These are phyloP conservation scores for Brassica cretica DNA, from an alignment of 345 rosid species.

Conservation along the genomic window DNA sequence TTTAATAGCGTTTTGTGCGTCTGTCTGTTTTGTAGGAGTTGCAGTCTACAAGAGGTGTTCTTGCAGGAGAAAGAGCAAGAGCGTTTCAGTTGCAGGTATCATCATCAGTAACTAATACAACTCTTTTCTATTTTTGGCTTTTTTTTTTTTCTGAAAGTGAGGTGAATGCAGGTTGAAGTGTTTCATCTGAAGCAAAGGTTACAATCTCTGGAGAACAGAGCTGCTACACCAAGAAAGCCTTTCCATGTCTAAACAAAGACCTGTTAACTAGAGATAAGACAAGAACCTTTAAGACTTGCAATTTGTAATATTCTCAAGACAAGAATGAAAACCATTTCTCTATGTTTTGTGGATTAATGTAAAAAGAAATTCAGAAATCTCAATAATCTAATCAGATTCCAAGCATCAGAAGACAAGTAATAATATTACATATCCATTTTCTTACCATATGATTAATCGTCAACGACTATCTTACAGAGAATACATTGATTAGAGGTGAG, in stretches of 20 bases:
- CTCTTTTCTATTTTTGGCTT: not conserved
- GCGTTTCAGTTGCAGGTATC: slow-evolving; percentile 91
- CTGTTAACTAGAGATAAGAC: not conserved
- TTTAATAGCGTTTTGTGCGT: not conserved
- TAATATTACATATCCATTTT: slow-evolving; percentile 16
- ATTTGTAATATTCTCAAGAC: slow-evolving; percentile 11
- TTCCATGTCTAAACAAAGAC: slow-evolving; percentile 53
- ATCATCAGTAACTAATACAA: not conserved
- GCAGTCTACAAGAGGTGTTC: slow-evolving; percentile 95
- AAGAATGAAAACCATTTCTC: not conserved
- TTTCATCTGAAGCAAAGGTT: slow-evolving; percentile 94
- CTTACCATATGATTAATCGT: slow-evolving; percentile 7
- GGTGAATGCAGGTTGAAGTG: slow-evolving; percentile 76
- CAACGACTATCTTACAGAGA: not conserved
- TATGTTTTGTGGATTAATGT: slow-evolving; percentile 19
- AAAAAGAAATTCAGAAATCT: not conserved
- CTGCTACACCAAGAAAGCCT: slow-evolving; percentile 74
- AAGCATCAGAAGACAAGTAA: not conserved
- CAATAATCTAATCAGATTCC: slow-evolving; percentile 8
- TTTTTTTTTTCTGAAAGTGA: slow-evolving; percentile 8
- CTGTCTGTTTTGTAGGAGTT: slow-evolving; percentile 47
- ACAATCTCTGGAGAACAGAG: slow-evolving; percentile 85
- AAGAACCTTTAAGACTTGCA: not conserved
- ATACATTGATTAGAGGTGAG: not conserved
- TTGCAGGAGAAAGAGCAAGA: slow-evolving; percentile 90